Base-by-base conservation (phyloP, 208 protist species). In the Leishmania arabica region DNA sequence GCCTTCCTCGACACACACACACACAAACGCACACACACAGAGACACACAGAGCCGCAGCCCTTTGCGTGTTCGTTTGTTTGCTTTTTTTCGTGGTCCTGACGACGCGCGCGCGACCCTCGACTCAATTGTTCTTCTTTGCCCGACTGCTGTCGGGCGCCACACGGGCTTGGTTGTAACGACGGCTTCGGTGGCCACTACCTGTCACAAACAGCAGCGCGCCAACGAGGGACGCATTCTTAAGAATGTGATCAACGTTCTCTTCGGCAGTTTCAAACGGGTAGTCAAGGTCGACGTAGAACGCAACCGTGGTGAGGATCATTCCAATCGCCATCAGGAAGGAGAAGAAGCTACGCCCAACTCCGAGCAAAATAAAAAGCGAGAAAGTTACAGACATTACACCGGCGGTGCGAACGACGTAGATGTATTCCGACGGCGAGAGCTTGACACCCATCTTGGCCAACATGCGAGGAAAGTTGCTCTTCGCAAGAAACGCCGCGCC, bases 341-440 rank as follows among this genome's bases (percentile, higher is more conserved):
- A 79, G 74, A 97, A 96, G 86, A 96, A 95, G 81, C 86, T 89
- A 60, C 94, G 90, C 5, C 92, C 92, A 47, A 97, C 91, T 24
- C 90, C 91, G 31, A 97, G 89, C 9, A 97, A 72, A 82, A 95
- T 93, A 53, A 97, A 95, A 34, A 95, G 84, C 15, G 94, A 95
- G 71, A 94, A 94, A 64, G 86, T 86, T 45, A 97, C 73, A 56
- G 90, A 93, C 3, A 93, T 84, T 51, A 84, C 86, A 21, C 94
- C 94, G 58, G 85, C 90, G 9, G 58, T 79, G 68, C 93, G 91
- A 40, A 93, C 87, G 9, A 95, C 11, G 65, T 75, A 53, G 24
- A 93, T 75, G 85, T 93, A 97, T 49, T 95, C 82, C 53, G 78
- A 42, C 1, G 83, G 49, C 15, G 79, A 71, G 49, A 94, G 76